Percentiles rank a stretch among this genome's conserved stretches.
Evolutionary conservation across 345 rosid genomes (phyloP).

Genomic region (Populus euphratica): DNA sequence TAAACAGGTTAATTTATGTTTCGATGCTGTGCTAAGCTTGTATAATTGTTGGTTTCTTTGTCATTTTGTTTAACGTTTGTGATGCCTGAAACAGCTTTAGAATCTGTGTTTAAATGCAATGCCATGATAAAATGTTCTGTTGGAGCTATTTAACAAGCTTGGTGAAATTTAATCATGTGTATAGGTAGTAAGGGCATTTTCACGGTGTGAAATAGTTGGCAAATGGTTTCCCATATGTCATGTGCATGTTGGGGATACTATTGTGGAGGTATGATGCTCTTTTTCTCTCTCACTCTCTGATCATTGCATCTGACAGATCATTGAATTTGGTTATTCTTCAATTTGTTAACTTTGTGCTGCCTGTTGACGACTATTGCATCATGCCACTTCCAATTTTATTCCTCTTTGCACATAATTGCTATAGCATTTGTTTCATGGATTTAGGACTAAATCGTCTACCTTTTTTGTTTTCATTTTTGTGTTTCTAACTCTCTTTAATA

Average conservation of each 20-base stretch:
- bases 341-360: not conserved
- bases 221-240: constrained; percentile 70
- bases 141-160: not conserved
- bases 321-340: not conserved
- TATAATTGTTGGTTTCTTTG: not conserved
- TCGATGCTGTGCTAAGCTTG: not conserved
- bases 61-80: not conserved
- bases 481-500: not conserved
- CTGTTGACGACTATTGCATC: not conserved
- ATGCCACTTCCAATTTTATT: not conserved
- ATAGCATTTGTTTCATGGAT: not conserved
- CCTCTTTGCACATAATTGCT: not conserved
- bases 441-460: not conserved
- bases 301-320: not conserved
- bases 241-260: constrained; percentile 45
- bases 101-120: not conserved
- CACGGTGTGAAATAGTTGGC: constrained; percentile 56
- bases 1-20: constrained; percentile 51
- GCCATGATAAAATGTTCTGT: not conserved
- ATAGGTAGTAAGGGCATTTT: constrained; percentile 51
- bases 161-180: not conserved
- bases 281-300: not conserved
- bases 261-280: constrained; percentile 45
- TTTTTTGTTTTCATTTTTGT: constrained; percentile 5
- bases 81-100: not conserved